A percentile compares a stretch with the other conserved stretches of the same genome.
Conservation (phyloP, 2,329 filamentous ascomycete species). For the Botrytis tulipae region DNA sequence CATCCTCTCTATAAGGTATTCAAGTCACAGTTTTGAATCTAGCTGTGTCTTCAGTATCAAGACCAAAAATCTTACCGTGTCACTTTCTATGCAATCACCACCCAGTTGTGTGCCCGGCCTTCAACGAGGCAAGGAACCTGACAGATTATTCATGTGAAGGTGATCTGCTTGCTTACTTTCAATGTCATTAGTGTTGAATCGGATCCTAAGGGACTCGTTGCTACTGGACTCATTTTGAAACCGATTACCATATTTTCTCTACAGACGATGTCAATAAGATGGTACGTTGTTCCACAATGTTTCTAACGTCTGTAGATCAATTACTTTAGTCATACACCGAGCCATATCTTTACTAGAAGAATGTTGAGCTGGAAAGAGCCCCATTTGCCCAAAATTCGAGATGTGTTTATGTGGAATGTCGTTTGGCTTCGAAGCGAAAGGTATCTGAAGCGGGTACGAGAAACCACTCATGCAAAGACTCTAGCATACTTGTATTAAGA, state of each 20-base stretch:
- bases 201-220: background rate
- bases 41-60: background rate
- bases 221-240: background rate
- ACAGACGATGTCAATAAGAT: background rate
- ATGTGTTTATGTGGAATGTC: constrained; percentile 44
- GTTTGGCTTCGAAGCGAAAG: constrained; percentile 60
- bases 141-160: background rate
- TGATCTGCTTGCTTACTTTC: background rate
- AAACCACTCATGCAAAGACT: background rate
- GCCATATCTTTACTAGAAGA: background rate
- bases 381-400: constrained; percentile 67
- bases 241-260: background rate
- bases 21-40: background rate
- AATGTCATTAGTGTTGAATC: background rate
- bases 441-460: constrained; percentile 42
- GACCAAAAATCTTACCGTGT: background rate
- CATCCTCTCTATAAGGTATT: background rate
- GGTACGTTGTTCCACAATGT: background rate
- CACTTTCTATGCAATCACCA: background rate
- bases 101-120: background rate
- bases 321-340: background rate
- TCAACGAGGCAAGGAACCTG: background rate
- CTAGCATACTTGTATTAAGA: constrained; percentile 84
- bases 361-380: constrained; percentile 45
- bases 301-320: background rate